Conservation (phyloP, 2,329 filamentous ascomycete species). For the Pyrenochaeta sp. region DNA sequence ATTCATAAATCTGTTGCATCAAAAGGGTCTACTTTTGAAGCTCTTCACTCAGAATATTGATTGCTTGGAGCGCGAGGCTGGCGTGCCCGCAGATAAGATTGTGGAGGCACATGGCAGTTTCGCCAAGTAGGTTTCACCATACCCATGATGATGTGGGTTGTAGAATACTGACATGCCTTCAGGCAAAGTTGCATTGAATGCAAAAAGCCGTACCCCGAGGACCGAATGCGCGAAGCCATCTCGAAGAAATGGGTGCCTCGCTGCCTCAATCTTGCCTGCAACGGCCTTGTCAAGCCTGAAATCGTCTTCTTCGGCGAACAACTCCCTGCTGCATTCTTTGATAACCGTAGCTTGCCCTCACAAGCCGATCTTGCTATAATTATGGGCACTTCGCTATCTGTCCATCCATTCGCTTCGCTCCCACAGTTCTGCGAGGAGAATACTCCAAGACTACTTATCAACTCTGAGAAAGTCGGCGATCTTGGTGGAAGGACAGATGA, state of each 20-base stretch:
- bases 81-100: conserved; percentile 81
- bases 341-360: conserved; percentile 62
- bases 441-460: conserved; percentile 84
- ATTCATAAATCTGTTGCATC: conserved; percentile 83
- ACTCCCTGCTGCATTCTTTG: conserved; percentile 72
- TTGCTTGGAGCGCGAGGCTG: conserved; percentile 87
- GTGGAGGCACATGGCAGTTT: conserved; percentile 97
- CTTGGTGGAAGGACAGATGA: conserved; percentile 83
- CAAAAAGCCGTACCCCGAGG: conserved; percentile 73
- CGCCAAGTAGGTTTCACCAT: conserved; percentile 56
- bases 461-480: conserved; percentile 81
- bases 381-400: conserved; percentile 86
- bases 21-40: conserved; percentile 80
- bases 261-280: conserved; percentile 70
- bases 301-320: conserved; percentile 93
- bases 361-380: conserved; percentile 81
- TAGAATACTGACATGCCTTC: conserved; percentile 2
- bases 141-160: no score
- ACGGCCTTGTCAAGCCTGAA: conserved; percentile 87
- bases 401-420: conserved; percentile 88
- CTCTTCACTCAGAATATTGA: conserved; percentile 99
- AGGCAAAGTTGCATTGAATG: conserved; percentile 92
- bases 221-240: conserved; percentile 77
- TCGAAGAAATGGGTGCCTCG: conserved; percentile 72
- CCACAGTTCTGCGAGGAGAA: conserved; percentile 69